These are phyloP conservation scores for Yamadazyma paraphyllophila DNA, from an alignment of 805 yeast species.

Conservation along the genomic window DNA sequence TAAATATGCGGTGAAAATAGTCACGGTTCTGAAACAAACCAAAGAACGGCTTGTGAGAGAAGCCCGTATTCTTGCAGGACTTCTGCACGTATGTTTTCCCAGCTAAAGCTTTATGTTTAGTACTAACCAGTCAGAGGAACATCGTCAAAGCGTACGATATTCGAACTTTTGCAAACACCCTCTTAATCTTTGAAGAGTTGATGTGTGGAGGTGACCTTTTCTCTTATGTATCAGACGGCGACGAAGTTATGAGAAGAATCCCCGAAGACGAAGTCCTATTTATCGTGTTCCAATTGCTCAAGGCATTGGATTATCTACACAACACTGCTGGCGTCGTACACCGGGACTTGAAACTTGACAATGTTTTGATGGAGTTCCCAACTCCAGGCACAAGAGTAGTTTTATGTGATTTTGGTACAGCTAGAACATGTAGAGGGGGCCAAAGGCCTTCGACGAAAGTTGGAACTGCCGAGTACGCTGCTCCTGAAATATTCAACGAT, in stretches of 20 bases:
- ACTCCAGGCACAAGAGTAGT: constrained; percentile 51
- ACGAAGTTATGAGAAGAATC: constrained; percentile 33
- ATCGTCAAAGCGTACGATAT: constrained; percentile 46
- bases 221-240: constrained; percentile 48
- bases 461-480: constrained; percentile 69
- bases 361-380: constrained; percentile 55
- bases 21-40: constrained; percentile 9
- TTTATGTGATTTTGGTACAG: constrained; percentile 67
- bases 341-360: constrained; percentile 65
- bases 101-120: not conserved
- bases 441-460: constrained; percentile 50
- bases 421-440: constrained; percentile 21
- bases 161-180: constrained; percentile 19
- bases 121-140: constrained; percentile 35
- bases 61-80: constrained; percentile 37
- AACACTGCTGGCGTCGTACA: constrained; percentile 50
- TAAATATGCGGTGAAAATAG: constrained; percentile 51
- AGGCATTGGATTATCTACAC: constrained; percentile 58
- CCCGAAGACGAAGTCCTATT: constrained; percentile 56
- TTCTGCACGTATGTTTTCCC: constrained; percentile 28
- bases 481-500: constrained; percentile 56
- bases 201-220: constrained; percentile 59
- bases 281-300: constrained; percentile 53
- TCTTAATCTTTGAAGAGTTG: constrained; percentile 49
- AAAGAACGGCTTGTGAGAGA: constrained; percentile 25